Percentiles rank a stretch among this genome's conserved stretches.
phyloP scores from a whole-genome alignment of 2,329 filamentous ascomycete genomes.

The Aciculosporium take region DNA sequence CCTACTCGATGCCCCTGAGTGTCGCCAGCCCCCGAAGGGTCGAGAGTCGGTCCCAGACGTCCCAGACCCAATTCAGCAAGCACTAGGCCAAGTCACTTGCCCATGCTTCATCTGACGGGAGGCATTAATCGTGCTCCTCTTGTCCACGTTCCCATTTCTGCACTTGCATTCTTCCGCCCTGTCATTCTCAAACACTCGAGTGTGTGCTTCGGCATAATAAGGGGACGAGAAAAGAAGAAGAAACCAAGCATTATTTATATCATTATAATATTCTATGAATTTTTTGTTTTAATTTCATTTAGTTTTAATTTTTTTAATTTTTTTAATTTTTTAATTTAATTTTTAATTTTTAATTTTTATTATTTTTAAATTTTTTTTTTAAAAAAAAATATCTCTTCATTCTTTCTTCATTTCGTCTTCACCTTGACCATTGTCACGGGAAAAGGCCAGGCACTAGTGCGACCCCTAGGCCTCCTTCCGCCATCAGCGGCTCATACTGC shows the following conservation, averaged over 20 bases:
- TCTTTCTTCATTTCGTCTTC: too few species aligned
- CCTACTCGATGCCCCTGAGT: too few species aligned
- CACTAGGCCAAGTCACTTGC: too few species aligned
- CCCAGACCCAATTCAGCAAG: too few species aligned
- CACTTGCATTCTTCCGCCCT: background rate
- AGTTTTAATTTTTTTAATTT: too few species aligned
- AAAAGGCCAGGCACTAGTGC: constrained; percentile 15
- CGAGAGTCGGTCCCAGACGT: too few species aligned
- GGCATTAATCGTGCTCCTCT: background rate
- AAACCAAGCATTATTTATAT: background rate
- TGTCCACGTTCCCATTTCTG: background rate
- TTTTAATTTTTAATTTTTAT: too few species aligned
- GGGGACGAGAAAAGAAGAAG: background rate
- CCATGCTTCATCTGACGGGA: background rate
- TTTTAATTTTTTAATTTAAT: too few species aligned
- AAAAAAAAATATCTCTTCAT: too few species aligned
- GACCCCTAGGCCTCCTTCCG: constrained; percentile 18
- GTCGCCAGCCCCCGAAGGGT: too few species aligned
- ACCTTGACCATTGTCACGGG: constrained; percentile 1
- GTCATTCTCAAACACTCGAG: background rate
- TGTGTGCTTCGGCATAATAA: background rate
- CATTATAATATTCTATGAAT: too few species aligned
- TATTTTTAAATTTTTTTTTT: background rate
- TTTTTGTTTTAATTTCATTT: too few species aligned
- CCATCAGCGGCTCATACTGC: constrained; percentile 19